A percentile compares a stretch with the other conserved stretches of the same genome.
These are phyloP conservation scores for Fusarium bulbicola DNA, from an alignment of 2,329 filamentous ascomycete genomes.

Conservation along the genomic window DNA sequence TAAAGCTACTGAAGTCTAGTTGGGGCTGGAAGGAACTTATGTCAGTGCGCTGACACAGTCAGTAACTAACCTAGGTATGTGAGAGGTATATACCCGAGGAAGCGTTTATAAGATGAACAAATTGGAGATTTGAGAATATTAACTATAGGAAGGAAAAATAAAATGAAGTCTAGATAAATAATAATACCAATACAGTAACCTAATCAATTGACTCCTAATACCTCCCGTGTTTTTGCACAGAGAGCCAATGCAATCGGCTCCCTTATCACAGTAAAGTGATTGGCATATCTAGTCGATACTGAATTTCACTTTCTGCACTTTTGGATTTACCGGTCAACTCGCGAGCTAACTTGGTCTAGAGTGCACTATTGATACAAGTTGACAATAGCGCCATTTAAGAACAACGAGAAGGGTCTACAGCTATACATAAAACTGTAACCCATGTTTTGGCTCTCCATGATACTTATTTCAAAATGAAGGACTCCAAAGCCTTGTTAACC, in stretches of 20 bases:
- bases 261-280: not conserved
- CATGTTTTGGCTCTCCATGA: too few species aligned
- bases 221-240: too few species aligned
- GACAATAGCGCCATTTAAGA: too few species aligned
- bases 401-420: too few species aligned
- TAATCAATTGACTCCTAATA: not conserved
- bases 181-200: too few species aligned
- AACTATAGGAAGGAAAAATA: not conserved
- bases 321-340: too few species aligned
- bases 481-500: too few species aligned
- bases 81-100: not conserved
- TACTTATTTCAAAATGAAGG: too few species aligned
- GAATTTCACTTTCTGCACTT: too few species aligned
- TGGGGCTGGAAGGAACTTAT: not conserved
- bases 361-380: too few species aligned
- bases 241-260: not conserved
- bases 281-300: not conserved
- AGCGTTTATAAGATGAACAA: not conserved
- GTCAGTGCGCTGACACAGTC: not conserved
- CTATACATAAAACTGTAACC: too few species aligned
- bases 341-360: too few species aligned
- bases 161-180: not conserved
- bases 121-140: accelerated
- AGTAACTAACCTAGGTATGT: not conserved
- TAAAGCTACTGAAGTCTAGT: not conserved